phyloP scores from a whole-genome alignment of 2,329 filamentous ascomycete genomes.

The Fusarium musae region DNA sequence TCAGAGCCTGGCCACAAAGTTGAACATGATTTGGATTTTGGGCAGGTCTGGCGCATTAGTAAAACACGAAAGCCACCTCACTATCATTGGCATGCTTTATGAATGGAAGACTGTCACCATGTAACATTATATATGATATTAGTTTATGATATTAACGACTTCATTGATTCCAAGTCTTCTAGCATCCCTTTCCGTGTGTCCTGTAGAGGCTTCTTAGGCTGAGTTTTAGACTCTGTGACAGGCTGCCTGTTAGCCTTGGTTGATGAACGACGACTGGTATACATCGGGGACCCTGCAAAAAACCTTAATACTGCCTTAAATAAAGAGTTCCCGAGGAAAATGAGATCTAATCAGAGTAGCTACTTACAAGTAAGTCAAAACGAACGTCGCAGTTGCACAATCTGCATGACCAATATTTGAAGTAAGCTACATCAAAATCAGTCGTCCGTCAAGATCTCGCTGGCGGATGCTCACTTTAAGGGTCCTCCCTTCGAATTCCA shows the following conservation, averaged over 20 bases:
- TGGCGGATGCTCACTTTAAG: not conserved
- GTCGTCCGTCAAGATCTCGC: fast-evolving
- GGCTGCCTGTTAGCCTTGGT: fast-evolving
- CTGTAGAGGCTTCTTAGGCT: fast-evolving
- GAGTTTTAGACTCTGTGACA: fast-evolving
- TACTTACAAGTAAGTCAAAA: not conserved
- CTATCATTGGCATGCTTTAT: too few species aligned
- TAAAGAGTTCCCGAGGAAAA: fast-evolving
- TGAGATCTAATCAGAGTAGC: fast-evolving
- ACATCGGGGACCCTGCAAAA: not conserved
- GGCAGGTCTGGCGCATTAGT: fast-evolving
- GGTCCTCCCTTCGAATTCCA: not conserved
- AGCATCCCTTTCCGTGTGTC: fast-evolving
- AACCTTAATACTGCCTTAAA: not conserved
- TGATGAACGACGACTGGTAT: not conserved
- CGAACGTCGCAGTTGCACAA: not conserved
- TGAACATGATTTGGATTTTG: not conserved
- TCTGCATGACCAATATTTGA: not conserved
- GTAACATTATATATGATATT: not conserved
- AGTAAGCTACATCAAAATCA: not conserved
- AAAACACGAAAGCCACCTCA: fast-evolving
- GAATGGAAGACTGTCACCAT: not conserved
- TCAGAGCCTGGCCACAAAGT: fast-evolving
- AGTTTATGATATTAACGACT: not conserved
- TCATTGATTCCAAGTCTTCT: fast-evolving